phyloP scores from a whole-genome alignment of 1,139 yeast genomes.

The Kluyveromyces marxianus region DNA sequence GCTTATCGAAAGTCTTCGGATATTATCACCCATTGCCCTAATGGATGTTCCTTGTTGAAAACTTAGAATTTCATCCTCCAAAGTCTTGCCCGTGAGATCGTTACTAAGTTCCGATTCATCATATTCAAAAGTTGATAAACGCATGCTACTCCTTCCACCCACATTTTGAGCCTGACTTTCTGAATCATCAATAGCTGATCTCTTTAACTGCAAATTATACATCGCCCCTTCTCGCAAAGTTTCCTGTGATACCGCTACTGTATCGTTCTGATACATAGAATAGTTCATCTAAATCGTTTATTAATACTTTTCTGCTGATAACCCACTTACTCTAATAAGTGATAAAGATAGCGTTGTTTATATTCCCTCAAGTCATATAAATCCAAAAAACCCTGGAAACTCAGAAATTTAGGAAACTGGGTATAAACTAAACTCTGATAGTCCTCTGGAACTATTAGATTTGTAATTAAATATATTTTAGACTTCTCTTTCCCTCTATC shows the following conservation, averaged over 20 bases:
- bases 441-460: too few relatives aligned
- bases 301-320: too few relatives aligned
- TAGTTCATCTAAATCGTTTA: neutral
- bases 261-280: slow-evolving; percentile 3
- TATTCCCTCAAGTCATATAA: too few relatives aligned
- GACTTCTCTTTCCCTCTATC: too few relatives aligned
- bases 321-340: too few relatives aligned
- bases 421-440: too few relatives aligned
- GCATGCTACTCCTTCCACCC: neutral
- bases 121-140: neutral
- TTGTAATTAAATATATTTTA: too few relatives aligned
- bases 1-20: slow-evolving; percentile 20
- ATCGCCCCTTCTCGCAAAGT: slow-evolving; percentile 1
- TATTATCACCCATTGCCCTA: slow-evolving; percentile 4
- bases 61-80: slow-evolving; percentile 14
- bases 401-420: too few relatives aligned
- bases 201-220: slow-evolving; percentile 2
- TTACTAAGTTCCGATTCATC: slow-evolving; percentile 5
- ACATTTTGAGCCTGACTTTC: neutral
- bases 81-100: slow-evolving; percentile 15
- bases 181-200: neutral
- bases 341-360: too few relatives aligned
- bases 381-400: too few relatives aligned
- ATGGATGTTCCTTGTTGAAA: slow-evolving; percentile 6
- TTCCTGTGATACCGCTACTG: slow-evolving; percentile 2